Evolutionary conservation across 75 land plant species (phyloP).

Genomic region (Sequoiadendron giganteum): DNA sequence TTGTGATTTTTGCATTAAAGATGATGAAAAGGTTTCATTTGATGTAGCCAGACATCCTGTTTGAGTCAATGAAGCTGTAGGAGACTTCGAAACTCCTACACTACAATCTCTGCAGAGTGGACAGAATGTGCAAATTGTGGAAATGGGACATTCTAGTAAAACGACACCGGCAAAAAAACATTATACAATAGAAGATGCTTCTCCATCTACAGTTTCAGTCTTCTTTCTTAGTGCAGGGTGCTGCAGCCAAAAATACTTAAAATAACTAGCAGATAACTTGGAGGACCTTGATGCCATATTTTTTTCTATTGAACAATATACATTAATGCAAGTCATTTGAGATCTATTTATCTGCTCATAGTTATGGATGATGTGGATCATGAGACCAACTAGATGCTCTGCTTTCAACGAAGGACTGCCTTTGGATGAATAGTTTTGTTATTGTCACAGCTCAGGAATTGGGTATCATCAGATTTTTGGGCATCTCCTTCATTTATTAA

Average conservation of each 20-base stretch:
- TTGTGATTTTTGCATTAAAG: background rate
- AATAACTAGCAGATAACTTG: background rate
- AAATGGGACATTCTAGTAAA: background rate
- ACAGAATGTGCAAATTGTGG: background rate
- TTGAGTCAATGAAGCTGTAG: background rate
- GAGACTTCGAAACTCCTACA: background rate
- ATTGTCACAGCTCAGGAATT: too few relatives aligned
- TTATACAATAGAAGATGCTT: background rate
- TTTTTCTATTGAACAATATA: too few relatives aligned
- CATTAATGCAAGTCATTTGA: background rate
- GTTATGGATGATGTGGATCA: background rate
- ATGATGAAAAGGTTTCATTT: background rate
- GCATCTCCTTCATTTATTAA: too few relatives aligned
- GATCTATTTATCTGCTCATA: background rate
- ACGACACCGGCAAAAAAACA: background rate
- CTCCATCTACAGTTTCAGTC: background rate
- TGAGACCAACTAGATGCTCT: too few relatives aligned
- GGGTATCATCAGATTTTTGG: too few relatives aligned
- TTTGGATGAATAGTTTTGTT: too few relatives aligned
- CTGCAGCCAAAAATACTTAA: background rate
- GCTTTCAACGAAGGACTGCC: too few relatives aligned
- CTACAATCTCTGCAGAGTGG: background rate
- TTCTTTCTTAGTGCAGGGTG: background rate
- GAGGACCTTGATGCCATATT: too few relatives aligned
- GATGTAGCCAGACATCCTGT: background rate